Conservation (phyloP, 73 alveolate species). For the Stentor coeruleus region DNA sequence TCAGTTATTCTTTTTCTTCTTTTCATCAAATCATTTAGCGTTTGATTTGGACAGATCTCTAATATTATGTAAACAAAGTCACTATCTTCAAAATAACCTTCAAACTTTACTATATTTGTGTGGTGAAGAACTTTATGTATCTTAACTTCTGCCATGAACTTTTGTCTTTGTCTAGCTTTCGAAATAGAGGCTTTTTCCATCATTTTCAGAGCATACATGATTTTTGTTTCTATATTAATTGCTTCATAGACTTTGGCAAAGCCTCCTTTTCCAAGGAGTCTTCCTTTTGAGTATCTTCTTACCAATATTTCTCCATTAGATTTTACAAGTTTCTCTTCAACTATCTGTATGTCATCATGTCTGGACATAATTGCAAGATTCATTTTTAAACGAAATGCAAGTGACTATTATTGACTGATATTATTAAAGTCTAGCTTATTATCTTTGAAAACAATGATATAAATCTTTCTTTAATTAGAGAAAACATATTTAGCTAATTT, state of each 20-base stretch:
- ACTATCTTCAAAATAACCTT: slow-evolving; percentile 18
- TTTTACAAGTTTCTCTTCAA: neutral
- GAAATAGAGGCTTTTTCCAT: slow-evolving; percentile 29
- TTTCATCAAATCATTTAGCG: slow-evolving; percentile 45
- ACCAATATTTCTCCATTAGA: slow-evolving; percentile 24
- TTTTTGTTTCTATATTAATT: slow-evolving; percentile 40
- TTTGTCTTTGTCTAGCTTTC: slow-evolving; percentile 21
- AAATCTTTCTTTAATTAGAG: too few relatives aligned
- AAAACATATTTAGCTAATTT: too few relatives aligned
- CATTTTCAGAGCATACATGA: slow-evolving; percentile 33
- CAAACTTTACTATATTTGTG: slow-evolving; percentile 70
- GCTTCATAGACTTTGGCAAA: slow-evolving; percentile 65
- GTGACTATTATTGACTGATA: too few relatives aligned
- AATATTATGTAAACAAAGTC: slow-evolving; percentile 34
- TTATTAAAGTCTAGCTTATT: too few relatives aligned
- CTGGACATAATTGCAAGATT: neutral
- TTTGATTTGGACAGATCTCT: slow-evolving; percentile 57
- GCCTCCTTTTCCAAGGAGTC: slow-evolving; percentile 67
- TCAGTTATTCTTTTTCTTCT: slow-evolving; percentile 56
- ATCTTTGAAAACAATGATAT: too few relatives aligned
- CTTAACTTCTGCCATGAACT: slow-evolving; percentile 57
- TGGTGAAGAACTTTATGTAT: slow-evolving; percentile 71
- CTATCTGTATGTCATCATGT: neutral
- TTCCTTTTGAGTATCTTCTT: slow-evolving; percentile 43
- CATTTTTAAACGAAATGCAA: neutral